Base-by-base conservation (phyloP, 495 filamentous ascomycete genomes). In the Annulohypoxylon bovei region DNA sequence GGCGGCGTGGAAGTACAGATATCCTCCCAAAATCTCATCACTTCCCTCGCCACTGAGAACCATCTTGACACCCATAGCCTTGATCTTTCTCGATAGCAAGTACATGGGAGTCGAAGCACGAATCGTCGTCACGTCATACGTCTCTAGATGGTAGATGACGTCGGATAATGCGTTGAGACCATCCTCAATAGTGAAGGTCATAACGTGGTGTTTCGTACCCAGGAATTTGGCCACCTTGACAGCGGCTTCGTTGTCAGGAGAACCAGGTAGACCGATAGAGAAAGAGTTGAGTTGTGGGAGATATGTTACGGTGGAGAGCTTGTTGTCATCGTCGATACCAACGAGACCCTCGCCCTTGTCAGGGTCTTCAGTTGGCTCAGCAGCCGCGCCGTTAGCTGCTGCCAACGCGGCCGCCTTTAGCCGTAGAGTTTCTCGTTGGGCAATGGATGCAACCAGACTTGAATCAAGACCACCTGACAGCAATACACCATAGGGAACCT, bases 21-120 rank as follows among this genome's bases (percentile, higher is more conserved):
- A 99, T 40, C 95, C 95, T 64, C 96, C 95, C 74, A 97, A 98
- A 75, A 98, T 96, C 81, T 99, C 95, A 79, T 99, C 95, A 76
- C 90, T 93, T 64, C 95, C 95, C 83, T 99, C 95, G 60, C 95
- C 95, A 76, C 90, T 94, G 42, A 99, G 86, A 62, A 99, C 95
- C 95, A 99, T 99, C 88, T 99, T 99, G 61, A 99, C 93, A 67
- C 95, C 96, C 87, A 97, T 91, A 16, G 93, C 95, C 86, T 99
- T 99, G 85, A 99, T 98, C 84, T 98, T 99, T 74, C 95, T 91
- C 69, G 92, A 93, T 12, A 99, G 89, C 55, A 99, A 86, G 83
- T 97, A 99, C 95, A 99, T 99, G 61, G 95, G 95, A 5, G 95
- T 99, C 18, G 96, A 98, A 40, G 95, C 95, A 80, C 95, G 93